Evolutionary conservation across 495 filamentous ascomycete genomes (phyloP).

Genomic region (Hypoxylon rickii): DNA sequence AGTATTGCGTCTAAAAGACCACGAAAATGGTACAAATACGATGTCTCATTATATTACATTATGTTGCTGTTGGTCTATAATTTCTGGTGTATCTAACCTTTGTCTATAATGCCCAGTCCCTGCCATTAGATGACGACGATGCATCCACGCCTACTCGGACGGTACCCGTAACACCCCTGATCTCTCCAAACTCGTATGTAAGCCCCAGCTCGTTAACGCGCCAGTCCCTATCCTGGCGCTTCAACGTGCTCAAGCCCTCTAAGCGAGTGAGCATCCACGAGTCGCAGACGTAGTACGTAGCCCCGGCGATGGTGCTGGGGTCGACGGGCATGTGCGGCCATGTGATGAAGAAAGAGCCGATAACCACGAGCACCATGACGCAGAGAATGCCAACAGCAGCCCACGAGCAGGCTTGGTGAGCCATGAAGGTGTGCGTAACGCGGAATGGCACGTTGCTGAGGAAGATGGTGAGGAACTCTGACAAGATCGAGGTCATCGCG

Average conservation of each 20-base stretch:
- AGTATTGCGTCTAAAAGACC: too few species aligned
- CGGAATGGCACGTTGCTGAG: conserved; percentile 46
- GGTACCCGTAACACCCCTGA: conserved; percentile 12
- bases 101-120: conserved; percentile 14
- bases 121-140: conserved; percentile 4
- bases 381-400: conserved; percentile 41
- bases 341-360: conserved; percentile 35
- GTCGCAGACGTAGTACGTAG: conserved; percentile 42
- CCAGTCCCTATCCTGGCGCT: conserved; percentile 25
- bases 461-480: conserved; percentile 45
- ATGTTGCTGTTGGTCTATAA: conserved; percentile 4
- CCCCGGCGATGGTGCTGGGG: conserved; percentile 37
- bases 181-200: conserved; percentile 30
- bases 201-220: conserved; percentile 30
- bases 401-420: conserved; percentile 41
- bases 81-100: not conserved
- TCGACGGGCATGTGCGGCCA: conserved; percentile 42
- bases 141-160: conserved; percentile 30
- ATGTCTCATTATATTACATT: too few species aligned
- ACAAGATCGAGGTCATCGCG: conserved; percentile 40
- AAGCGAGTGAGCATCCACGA: conserved; percentile 34
- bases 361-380: conserved; percentile 43
- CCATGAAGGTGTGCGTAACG: conserved; percentile 40
- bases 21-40: too few species aligned
- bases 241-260: conserved; percentile 36